These are phyloP conservation scores for Aureobasidium sp. DNA, from an alignment of 2,329 filamentous ascomycete species.

Conservation along the genomic window DNA sequence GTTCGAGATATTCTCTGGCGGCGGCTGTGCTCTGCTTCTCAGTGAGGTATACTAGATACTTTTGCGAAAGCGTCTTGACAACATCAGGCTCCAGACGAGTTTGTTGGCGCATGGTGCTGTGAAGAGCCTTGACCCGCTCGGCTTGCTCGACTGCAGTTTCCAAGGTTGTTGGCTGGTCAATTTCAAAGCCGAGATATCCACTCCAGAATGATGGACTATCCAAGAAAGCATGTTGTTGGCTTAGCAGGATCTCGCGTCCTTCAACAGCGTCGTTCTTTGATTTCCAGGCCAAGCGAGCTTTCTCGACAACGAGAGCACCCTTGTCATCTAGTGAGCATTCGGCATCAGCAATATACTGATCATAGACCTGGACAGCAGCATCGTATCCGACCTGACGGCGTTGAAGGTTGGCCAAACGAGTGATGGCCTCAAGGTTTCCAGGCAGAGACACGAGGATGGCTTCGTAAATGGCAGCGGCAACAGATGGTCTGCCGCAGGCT, in stretches of 20 bases:
- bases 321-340: conserved; percentile 72
- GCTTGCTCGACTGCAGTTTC: conserved; percentile 60
- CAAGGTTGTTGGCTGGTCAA: conserved; percentile 66
- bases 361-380: conserved; percentile 75
- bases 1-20: conserved; percentile 74
- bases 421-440: conserved; percentile 77
- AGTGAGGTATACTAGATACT: conserved; percentile 78
- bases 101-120: conserved; percentile 66
- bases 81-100: conserved; percentile 60
- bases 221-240: conserved; percentile 75
- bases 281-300: conserved; percentile 82
- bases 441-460: conserved; percentile 70
- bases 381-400: conserved; percentile 78
- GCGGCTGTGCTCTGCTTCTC: conserved; percentile 74
- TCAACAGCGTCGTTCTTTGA: conserved; percentile 73
- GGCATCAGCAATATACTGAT: conserved; percentile 68
- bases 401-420: conserved; percentile 79
- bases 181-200: conserved; percentile 81
- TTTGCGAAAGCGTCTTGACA: conserved; percentile 67
- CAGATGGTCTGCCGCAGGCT: conserved; percentile 64
- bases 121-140: conserved; percentile 71
- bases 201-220: conserved; percentile 87
- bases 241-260: conserved; percentile 74
- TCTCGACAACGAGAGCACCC: conserved; percentile 79
- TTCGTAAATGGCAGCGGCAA: conserved; percentile 78